phyloP scores from a whole-genome alignment of 495 filamentous ascomycete genomes.

The Hypoxylon perforatum region DNA sequence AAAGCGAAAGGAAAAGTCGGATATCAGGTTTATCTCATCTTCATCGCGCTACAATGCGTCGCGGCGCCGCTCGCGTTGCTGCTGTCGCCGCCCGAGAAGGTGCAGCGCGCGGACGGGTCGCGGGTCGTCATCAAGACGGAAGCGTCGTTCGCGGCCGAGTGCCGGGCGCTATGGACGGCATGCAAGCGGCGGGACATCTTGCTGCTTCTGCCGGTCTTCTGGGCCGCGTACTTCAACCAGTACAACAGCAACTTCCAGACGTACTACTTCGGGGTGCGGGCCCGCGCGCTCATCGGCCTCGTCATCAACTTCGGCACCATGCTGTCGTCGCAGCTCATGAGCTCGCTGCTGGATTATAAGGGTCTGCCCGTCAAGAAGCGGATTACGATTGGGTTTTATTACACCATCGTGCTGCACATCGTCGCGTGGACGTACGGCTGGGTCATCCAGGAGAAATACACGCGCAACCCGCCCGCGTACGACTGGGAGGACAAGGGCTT shows the following conservation, averaged over 20 bases:
- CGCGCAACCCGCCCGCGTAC: conserved; percentile 52
- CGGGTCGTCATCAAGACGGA: conserved; percentile 51
- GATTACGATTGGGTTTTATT: conserved; percentile 55
- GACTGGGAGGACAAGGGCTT: conserved; percentile 60
- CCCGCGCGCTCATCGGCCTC: conserved; percentile 63
- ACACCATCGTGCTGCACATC: conserved; percentile 55
- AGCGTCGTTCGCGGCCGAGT: conserved; percentile 57
- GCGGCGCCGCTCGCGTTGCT: conserved; percentile 64
- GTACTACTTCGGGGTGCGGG: conserved; percentile 68
- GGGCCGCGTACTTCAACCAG: conserved; percentile 68
- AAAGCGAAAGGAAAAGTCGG: conserved; percentile 63
- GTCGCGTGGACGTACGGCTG: conserved; percentile 60
- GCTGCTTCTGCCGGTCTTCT: conserved; percentile 64
- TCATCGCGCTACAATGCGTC: conserved; percentile 64
- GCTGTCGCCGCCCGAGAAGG: conserved; percentile 63
- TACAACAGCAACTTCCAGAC: conserved; percentile 70
- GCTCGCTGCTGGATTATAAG: conserved; percentile 56
- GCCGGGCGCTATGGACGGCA: conserved; percentile 59
- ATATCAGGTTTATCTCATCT: conserved; percentile 64
- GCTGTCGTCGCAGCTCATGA: conserved; percentile 51
- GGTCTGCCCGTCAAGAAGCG: conserved; percentile 51
- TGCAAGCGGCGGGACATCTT: conserved; percentile 61
- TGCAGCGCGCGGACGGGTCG: conserved; percentile 62
- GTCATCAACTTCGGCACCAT: conserved; percentile 57
- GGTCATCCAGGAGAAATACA: conserved; percentile 63